Evolutionary conservation across 352 stramenopile genomes (phyloP), one percentile per base, ranked within the genome.

Genomic region (Globisporangium viniferum): DNA sequence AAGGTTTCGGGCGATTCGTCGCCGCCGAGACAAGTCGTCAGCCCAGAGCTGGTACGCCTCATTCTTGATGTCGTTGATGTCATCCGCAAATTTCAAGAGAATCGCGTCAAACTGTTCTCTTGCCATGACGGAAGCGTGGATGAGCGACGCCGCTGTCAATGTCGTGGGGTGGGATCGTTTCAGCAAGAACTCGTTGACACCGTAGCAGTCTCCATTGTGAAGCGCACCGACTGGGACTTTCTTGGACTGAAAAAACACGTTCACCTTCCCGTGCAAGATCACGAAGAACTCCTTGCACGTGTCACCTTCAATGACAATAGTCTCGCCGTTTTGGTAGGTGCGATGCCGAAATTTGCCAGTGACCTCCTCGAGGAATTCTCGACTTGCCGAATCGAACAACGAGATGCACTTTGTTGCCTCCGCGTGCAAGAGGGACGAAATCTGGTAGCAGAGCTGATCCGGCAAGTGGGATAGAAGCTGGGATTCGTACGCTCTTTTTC

Each of bases 281-380:
- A 91, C 79, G 6, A 91, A 27, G n/a, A 91, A 93, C 58, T 91
- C 83, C 10, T 85, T 79, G 65, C 85, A 91, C 1, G 85, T 70
- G 46, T 93, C 80, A 1, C 87, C 87, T 64, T 93, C 81, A 1
- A 92, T 71, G 22, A 74, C 86, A 8, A 93, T 75, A 4, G 80
- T 86, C 36, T 93, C 87, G 0, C 87, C 87, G 35, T 87, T 87
- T 35, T 93, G 85, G 49, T 88, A 93, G 8, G 51, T 88, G 14
- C 81, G 77, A 59, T 92, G 80, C 0, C 87, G 82, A 54, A 94
- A 92, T 58, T 93, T 90, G 0, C 85, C 87, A 0, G 86, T 94
- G 4, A 94, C 82, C 72, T 91, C 82, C n/a, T 92, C 79, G 0
- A 90, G 66, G 58, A 93, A 91, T 24, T 92, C 84, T 18, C 75